Evolutionary conservation across 2,329 filamentous ascomycete genomes (phyloP), one percentile per base, ranked within the genome.

Genomic region (Fusarium piperis): DNA sequence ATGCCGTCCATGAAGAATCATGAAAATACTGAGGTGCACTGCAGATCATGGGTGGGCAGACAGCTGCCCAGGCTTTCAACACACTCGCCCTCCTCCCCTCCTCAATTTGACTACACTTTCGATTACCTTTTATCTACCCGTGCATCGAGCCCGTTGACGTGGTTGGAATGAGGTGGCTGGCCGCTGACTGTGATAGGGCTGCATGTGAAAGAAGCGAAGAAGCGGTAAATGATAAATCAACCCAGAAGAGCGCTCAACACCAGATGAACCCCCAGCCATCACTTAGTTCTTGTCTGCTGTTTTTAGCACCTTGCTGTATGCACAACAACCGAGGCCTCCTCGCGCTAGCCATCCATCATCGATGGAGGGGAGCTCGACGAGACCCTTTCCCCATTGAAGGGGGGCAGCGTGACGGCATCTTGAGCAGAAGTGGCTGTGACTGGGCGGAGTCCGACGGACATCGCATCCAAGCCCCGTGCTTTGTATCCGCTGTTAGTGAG

Each of bases 381-480:
- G 35, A 18, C 20, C 30, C 46, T 16, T 41, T 44, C 36, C 30
- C 36, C 38, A 41, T 32, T 12, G 28, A 35, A 36, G 35, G 23
- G 61, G 41, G 48, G 32, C 39, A 53, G 33, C 51, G 61, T 67
- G 64, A 66, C 53, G 52, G 53, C 35, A 67, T 65, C 59, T 64
- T 62, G 52, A 52, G 35, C 28, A 41, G 62, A 26, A 48, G 68
- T 71, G 69, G 69, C 69, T 70, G 59, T 72, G 55, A 46, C 63
- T 59, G 62, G 69, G 69, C 70, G 67, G 70, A 70, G 69, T 70
- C 55, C 61, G 35, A 56, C 55, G 59, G 70, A 46, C 18, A 60
- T 58, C 38, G 61, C 62, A 59, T 38, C 59, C 20, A 65, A 62
- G 38, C 44, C 44, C 44, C 26, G 44, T 51, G 56, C 55, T 46